These are phyloP conservation scores for Cantharellus anzutake DNA, from an alignment of 768 basidiomycete genomes.

Conservation along the genomic window DNA sequence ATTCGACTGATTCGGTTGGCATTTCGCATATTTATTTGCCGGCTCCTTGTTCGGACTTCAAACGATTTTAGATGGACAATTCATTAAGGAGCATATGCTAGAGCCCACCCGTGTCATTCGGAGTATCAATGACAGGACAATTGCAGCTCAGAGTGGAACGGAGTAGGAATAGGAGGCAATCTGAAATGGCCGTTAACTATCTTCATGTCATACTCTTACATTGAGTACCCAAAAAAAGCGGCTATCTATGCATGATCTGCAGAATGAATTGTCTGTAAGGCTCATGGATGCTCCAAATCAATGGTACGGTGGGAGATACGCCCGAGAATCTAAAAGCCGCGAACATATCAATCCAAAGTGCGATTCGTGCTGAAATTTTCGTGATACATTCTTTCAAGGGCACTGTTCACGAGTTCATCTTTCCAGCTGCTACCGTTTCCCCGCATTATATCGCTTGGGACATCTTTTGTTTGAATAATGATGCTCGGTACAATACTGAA, in stretches of 20 bases:
- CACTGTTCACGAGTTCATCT: background rate
- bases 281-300: too few species aligned
- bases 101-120: conserved; percentile 23
- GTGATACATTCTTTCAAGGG: background rate
- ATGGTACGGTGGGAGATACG: too few species aligned
- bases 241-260: too few species aligned
- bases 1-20: too few species aligned
- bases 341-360: too few species aligned
- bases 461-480: conserved; percentile 41
- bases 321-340: too few species aligned
- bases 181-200: background rate
- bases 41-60: background rate
- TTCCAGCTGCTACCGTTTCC: conserved; percentile 1
- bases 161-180: background rate
- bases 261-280: too few species aligned
- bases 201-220: too few species aligned
- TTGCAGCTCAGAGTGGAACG: background rate
- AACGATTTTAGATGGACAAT: conserved; percentile 22
- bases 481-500: conserved; percentile 53
- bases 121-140: conserved; percentile 24
- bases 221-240: too few species aligned
- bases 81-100: conserved; percentile 23
- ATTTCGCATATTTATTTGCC: background rate
- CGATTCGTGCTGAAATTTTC: background rate
- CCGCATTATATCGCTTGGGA: conserved; percentile 30